Evolutionary conservation across 2,329 filamentous ascomycete genomes (phyloP).

Genomic region (Polytolypa hystricis): DNA sequence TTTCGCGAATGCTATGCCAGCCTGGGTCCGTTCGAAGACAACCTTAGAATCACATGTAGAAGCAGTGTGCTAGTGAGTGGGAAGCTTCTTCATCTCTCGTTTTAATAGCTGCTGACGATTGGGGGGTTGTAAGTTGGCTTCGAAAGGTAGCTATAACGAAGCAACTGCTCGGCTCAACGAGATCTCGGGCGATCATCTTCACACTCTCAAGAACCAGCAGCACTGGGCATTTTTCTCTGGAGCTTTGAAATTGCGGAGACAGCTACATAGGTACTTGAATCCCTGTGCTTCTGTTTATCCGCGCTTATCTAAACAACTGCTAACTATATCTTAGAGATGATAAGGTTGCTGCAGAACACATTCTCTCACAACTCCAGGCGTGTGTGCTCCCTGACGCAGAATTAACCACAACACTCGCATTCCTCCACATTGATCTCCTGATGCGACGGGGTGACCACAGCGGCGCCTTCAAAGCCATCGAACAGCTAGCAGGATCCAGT

Average conservation of each 20-base stretch:
- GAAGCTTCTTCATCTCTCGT: not conserved
- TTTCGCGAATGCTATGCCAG: conserved; percentile 62
- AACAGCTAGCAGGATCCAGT: conserved; percentile 41
- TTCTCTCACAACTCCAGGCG: conserved; percentile 47
- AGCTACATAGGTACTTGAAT: conserved; percentile 29
- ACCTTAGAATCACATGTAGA: conserved; percentile 61
- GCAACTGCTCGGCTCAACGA: conserved; percentile 51
- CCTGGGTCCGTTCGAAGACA: conserved; percentile 62
- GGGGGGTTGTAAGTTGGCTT: conserved; percentile 36
- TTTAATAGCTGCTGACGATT: conserved; percentile 5
- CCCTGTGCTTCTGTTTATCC: not conserved
- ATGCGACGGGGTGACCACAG: conserved; percentile 43
- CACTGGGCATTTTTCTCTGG: conserved; percentile 34
- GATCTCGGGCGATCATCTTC: conserved; percentile 50
- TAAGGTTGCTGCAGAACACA: conserved; percentile 43
- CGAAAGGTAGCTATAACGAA: conserved; percentile 59
- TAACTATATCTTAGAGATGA: conserved; percentile 37
- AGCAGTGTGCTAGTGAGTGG: conserved; percentile 49
- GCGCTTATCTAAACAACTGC: conserved; percentile 1
- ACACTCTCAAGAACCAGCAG: conserved; percentile 67
- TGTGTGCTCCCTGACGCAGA: conserved; percentile 46
- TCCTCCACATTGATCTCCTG: conserved; percentile 49
- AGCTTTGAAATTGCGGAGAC: conserved; percentile 30
- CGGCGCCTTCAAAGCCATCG: conserved; percentile 44
- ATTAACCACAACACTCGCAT: conserved; percentile 46